These are phyloP conservation scores for Daldinia sp. DNA, from an alignment of 2,329 filamentous ascomycete species.

Conservation along the genomic window DNA sequence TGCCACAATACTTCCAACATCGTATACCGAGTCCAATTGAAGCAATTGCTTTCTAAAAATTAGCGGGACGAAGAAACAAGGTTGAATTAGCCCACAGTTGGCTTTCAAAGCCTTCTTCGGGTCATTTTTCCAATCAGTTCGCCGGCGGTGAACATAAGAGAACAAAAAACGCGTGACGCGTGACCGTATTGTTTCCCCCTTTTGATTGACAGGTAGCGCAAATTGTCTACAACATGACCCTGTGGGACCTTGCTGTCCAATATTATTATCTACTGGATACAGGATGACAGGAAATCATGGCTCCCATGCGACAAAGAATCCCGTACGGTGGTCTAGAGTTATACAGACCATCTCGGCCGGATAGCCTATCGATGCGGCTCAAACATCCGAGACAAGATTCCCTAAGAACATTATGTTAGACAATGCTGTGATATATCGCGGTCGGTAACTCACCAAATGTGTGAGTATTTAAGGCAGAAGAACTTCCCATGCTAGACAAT, in stretches of 20 bases:
- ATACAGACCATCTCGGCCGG: not conserved
- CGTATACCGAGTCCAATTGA: not conserved
- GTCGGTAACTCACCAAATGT: not conserved
- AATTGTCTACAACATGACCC: constrained; percentile 1
- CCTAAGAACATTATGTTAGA: constrained; percentile 5
- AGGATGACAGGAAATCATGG: not conserved
- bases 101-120: not conserved
- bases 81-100: not conserved
- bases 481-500: not conserved
- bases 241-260: constrained; percentile 13
- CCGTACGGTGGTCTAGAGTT: not conserved
- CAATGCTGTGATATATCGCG: not conserved
- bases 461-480: not conserved
- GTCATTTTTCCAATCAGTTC: not conserved
- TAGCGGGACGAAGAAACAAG: not conserved
- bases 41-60: not conserved
- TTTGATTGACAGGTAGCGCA: constrained; percentile 23
- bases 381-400: constrained; percentile 16
- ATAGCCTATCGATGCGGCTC: constrained; percentile 28
- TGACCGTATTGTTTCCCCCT: not conserved
- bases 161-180: not conserved
- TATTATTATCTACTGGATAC: not conserved
- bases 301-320: not conserved
- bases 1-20: not conserved
- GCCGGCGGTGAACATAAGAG: not conserved